phyloP scores from a whole-genome alignment of 805 yeast genomes.

The Wickerhamiella australiensis region DNA sequence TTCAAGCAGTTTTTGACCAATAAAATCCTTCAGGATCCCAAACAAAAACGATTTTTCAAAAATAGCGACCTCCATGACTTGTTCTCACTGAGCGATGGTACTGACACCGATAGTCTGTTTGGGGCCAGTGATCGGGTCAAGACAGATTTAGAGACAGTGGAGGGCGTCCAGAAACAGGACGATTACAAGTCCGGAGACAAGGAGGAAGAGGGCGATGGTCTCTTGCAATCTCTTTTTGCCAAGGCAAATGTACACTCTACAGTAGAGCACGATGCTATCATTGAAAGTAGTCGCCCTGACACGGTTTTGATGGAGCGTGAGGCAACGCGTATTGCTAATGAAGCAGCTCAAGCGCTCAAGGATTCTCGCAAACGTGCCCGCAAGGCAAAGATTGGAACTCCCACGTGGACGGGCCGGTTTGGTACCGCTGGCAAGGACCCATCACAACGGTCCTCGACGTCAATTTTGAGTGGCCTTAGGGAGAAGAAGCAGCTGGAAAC shows the following conservation, averaged over 20 bases:
- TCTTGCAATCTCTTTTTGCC: slow-evolving; percentile 67
- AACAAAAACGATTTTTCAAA: slow-evolving; percentile 84
- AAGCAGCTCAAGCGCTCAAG: slow-evolving; percentile 46
- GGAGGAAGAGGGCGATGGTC: slow-evolving; percentile 34
- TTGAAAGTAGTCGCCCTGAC: slow-evolving; percentile 45
- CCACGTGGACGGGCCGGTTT: slow-evolving; percentile 93
- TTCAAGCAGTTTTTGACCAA: slow-evolving; percentile 90
- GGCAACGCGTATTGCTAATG: slow-evolving; percentile 46
- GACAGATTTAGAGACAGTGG: slow-evolving; percentile 20
- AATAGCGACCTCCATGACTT: slow-evolving; percentile 83
- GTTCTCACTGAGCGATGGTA: slow-evolving; percentile 62
- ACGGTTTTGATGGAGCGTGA: slow-evolving; percentile 46
- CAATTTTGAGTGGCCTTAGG: slow-evolving; percentile 40
- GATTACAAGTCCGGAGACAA: slow-evolving; percentile 31
- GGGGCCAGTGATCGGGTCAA: slow-evolving; percentile 34
- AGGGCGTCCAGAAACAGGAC: slow-evolving; percentile 22
- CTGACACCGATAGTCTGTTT: slow-evolving; percentile 58
- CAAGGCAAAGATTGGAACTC: slow-evolving; percentile 51
- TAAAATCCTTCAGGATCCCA: slow-evolving; percentile 89
- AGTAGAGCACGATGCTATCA: slow-evolving; percentile 64
- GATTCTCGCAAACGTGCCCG: slow-evolving; percentile 47
- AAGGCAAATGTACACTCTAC: slow-evolving; percentile 62
- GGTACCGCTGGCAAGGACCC: slow-evolving; percentile 57
- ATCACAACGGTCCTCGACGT: slow-evolving; percentile 29
- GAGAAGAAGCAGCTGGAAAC: slow-evolving; percentile 33